Percentiles rank a stretch among this genome's conserved stretches.
Evolutionary conservation across 176 grass and related monocot species (phyloP).

Genomic region (Triticum monococcum): DNA sequence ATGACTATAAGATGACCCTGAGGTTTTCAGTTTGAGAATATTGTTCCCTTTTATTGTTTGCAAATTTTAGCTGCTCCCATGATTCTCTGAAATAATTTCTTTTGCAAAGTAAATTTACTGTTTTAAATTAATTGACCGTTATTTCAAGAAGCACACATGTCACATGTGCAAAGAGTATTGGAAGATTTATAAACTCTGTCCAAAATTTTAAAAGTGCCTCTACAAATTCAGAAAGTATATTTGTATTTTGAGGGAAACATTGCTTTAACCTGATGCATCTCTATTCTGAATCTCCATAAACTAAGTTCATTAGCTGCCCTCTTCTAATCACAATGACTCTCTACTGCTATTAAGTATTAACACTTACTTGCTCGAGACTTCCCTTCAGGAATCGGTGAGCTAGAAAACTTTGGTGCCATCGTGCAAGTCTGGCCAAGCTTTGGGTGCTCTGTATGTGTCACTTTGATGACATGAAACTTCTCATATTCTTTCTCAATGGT

Average conservation of each 20-base stretch:
- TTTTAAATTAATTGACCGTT: not conserved
- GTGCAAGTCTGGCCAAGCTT: not conserved
- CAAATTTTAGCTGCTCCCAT: not conserved
- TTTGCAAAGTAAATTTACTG: not conserved
- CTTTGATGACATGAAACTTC: not conserved
- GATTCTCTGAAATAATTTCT: not conserved
- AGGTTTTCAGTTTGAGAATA: not conserved
- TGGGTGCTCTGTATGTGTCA: not conserved
- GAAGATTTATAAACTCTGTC: not conserved
- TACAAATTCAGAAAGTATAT: not conserved
- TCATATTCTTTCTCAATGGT: not conserved
- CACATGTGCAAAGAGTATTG: not conserved
- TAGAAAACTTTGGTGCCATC: not conserved
- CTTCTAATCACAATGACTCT: not conserved
- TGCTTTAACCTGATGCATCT: not conserved
- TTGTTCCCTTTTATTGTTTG: not conserved
- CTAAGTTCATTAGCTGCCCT: not conserved
- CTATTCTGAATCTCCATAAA: not conserved
- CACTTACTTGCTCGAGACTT: not conserved
- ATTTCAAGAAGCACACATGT: not conserved
- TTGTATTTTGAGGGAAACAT: not conserved
- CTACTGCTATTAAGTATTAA: not conserved
- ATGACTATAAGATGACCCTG: constrained; percentile 30
- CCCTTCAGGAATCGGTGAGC: not conserved
- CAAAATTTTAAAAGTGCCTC: not conserved